Evolutionary conservation across 139 green algal species (phyloP).

Genomic region (Chlorella sp.): DNA sequence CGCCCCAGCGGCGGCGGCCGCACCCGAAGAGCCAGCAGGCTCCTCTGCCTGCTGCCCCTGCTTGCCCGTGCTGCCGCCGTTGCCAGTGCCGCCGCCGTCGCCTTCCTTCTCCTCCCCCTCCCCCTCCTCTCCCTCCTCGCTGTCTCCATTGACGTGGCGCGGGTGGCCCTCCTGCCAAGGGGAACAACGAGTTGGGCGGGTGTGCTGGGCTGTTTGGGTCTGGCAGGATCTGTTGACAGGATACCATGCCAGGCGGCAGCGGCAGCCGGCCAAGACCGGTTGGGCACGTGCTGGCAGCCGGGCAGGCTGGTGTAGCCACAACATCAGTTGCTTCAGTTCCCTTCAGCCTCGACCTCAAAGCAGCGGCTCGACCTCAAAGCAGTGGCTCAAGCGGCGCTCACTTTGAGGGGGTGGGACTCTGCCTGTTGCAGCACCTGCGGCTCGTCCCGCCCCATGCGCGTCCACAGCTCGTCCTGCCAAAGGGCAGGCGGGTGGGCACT

Average conservation of each 20-base stretch:
- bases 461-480: constrained; percentile 21
- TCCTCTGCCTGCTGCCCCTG: neutral
- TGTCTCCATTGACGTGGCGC: neutral
- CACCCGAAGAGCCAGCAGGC: neutral
- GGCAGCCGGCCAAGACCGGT: too few relatives aligned
- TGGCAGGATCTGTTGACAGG: neutral
- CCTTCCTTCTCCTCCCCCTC: neutral
- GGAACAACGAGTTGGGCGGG: neutral
- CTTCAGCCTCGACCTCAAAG: too few relatives aligned
- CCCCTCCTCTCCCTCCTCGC: neutral
- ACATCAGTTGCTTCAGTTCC: too few relatives aligned
- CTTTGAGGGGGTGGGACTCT: neutral
- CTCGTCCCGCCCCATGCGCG: constrained; percentile 1
- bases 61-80: neutral
- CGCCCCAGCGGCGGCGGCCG: neutral
- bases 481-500: neutral
- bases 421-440: neutral
- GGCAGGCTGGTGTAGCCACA: too few relatives aligned
- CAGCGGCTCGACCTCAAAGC: neutral
- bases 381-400: neutral
- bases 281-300: too few relatives aligned
- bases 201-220: too few relatives aligned
- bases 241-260: neutral
- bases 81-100: neutral
- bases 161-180: constrained; percentile 2